Base-by-base conservation (phyloP, 2,329 filamentous ascomycete genomes). In the Pezicula radicicola region DNA sequence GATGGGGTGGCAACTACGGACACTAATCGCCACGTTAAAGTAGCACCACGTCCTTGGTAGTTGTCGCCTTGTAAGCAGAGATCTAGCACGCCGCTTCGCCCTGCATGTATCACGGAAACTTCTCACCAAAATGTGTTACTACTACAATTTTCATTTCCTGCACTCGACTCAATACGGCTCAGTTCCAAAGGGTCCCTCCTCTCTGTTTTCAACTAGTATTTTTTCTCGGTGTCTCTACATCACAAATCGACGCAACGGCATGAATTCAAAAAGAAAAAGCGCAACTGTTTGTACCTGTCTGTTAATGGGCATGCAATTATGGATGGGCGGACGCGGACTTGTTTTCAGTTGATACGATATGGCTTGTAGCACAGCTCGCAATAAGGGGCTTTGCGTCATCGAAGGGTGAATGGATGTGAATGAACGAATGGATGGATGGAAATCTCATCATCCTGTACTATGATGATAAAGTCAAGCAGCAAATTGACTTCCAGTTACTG, bases 1-100 rank as follows among this genome's bases (percentile, higher is more conserved):
- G 75, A 50, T 78, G 75, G 75, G 73, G 75, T 58, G 69, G 68
- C 59, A 76, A 75, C 64, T 77, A 76, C 55, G 61, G 62, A 62
- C 61, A 67, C 55, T 67, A 66, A 65, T 62, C 53, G 46, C 49
- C 47, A 48, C 48, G 52, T 35, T 13, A 49, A 59, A 57, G 59
- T 60, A 62, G 56, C 55, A 53, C 50, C 55, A 60, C 57, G 57
- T 62, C 59, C 59, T 56, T 61, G 61, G 57, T 55, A 56, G 42
- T 61, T 60, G 55, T 58, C 56, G 48, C 53, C 57, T 54, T 49
- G 30, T 49, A 21, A 41, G 19, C 28, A 41, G 25, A 28, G 42
- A 33, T 16, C 27, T 28, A 49, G 39, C 36, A 21, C 30, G 10
- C 18, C 19, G 12, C 46, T 42, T 50, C 36, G 44, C 39, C 35